phyloP scores from a whole-genome alignment of 768 basidiomycete species.

The Chalciporus sphaerocephalus region DNA sequence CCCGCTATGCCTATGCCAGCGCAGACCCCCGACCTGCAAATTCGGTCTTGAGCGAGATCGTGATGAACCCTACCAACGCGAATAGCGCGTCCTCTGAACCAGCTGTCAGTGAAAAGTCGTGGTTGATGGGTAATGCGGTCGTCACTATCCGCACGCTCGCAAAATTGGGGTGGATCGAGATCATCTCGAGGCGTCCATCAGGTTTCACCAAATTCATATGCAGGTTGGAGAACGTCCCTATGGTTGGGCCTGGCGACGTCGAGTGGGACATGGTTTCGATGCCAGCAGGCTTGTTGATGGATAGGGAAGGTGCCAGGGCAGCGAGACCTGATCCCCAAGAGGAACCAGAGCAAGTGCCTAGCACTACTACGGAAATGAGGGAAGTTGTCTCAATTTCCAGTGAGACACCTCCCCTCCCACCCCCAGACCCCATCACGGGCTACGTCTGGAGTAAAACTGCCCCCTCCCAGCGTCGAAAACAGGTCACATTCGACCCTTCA shows the following conservation, averaged over 20 bases:
- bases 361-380: slow-evolving; percentile 16
- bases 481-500: slow-evolving; percentile 78
- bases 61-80: slow-evolving; percentile 53
- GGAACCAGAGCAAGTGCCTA: slow-evolving; percentile 6
- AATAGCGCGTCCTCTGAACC: slow-evolving; percentile 35
- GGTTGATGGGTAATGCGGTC: slow-evolving; percentile 82
- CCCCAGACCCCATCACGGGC: slow-evolving; percentile 73
- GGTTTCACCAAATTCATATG: slow-evolving; percentile 84
- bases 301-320: slow-evolving; percentile 43
- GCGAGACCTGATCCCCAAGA: slow-evolving; percentile 27
- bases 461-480: slow-evolving; percentile 85
- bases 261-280: slow-evolving; percentile 72
- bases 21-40: slow-evolving; percentile 87
- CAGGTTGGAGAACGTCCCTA: slow-evolving; percentile 82
- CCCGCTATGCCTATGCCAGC: slow-evolving; percentile 89
- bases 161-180: slow-evolving; percentile 83
- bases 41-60: slow-evolving; percentile 73
- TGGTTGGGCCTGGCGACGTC: slow-evolving; percentile 80
- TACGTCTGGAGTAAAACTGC: slow-evolving; percentile 86
- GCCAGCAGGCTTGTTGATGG: slow-evolving; percentile 70
- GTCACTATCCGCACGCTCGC: slow-evolving; percentile 74
- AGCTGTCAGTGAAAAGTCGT: slow-evolving; percentile 60
- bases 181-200: slow-evolving; percentile 80
- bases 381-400: slow-evolving; percentile 6
- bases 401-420: slow-evolving; percentile 25